These are phyloP conservation scores for Penicillium parvum DNA, from an alignment of 495 filamentous ascomycete genomes.

Conservation along the genomic window DNA sequence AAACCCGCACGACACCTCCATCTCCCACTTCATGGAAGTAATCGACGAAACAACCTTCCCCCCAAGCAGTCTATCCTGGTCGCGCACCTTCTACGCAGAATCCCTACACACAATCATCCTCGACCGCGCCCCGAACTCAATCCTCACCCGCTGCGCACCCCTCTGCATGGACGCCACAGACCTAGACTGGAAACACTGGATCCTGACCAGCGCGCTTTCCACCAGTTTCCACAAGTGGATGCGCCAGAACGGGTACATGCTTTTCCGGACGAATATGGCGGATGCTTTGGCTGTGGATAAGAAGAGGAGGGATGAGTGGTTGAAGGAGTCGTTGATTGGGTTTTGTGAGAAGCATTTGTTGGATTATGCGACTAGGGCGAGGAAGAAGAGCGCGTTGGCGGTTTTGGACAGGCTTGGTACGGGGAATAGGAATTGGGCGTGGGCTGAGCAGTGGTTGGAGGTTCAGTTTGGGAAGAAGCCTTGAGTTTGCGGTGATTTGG, in stretches of 20 bases:
- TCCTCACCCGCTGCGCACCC: not conserved
- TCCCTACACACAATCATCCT: not conserved
- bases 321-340: not conserved
- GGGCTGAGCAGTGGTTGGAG: not conserved
- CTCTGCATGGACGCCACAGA: not conserved
- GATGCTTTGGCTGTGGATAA: too few species aligned
- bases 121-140: not conserved
- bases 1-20: too few species aligned
- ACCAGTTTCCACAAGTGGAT: not conserved
- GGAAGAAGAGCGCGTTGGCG: not conserved
- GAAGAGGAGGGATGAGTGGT: not conserved
- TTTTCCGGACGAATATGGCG: not conserved
- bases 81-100: not conserved
- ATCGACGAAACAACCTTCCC: too few species aligned
- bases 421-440: not conserved
- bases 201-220: not conserved
- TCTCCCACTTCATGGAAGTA: too few species aligned
- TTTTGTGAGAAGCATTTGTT: not conserved
- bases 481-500: too few species aligned
- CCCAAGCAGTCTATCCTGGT: too few species aligned
- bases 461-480: not conserved
- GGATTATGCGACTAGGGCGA: not conserved
- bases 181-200: constrained; percentile 2
- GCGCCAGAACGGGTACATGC: not conserved
- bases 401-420: not conserved